A percentile compares a stretch with the other conserved stretches of the same genome.
Evolutionary conservation across 306 rosid genomes (phyloP).

Genomic region (Prunus dulcis): DNA sequence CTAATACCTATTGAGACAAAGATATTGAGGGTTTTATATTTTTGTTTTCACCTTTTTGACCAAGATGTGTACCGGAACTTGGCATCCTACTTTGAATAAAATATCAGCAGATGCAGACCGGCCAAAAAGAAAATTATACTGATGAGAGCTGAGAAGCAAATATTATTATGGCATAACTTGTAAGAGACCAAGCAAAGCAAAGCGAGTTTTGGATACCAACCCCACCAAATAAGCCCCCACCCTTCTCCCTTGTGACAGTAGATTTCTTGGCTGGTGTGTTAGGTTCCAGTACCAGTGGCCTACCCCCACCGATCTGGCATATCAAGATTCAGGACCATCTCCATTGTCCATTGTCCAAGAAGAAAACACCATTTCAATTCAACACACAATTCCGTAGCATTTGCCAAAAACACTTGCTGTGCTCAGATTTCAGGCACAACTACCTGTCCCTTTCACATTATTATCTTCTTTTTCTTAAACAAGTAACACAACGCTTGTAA

Average conservation of each 20-base stretch:
- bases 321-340: background rate
- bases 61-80: background rate
- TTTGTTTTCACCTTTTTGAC: background rate
- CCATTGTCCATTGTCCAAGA: background rate
- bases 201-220: slow-evolving; percentile 27
- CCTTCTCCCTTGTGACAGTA: background rate
- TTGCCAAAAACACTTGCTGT: slow-evolving; percentile 1
- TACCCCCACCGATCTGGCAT: slow-evolving; percentile 38
- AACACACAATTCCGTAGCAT: background rate
- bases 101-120: background rate
- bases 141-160: background rate
- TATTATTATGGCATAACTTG: background rate
- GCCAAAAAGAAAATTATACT: background rate
- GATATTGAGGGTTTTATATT: background rate
- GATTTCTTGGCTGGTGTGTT: slow-evolving; percentile 14
- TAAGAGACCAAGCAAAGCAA: background rate
- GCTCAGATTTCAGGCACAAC: slow-evolving; percentile 19
- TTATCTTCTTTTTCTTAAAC: slow-evolving; percentile 12
- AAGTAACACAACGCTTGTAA: background rate
- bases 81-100: background rate
- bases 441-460: slow-evolving; percentile 19
- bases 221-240: slow-evolving; percentile 24
- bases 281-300: slow-evolving; percentile 31
- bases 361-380: slow-evolving; percentile 7
- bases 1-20: background rate